Percentiles rank a stretch among this genome's conserved stretches.
Evolutionary conservation across 352 stramenopile species (phyloP).

Genomic region (Globisporangium camurandrum): DNA sequence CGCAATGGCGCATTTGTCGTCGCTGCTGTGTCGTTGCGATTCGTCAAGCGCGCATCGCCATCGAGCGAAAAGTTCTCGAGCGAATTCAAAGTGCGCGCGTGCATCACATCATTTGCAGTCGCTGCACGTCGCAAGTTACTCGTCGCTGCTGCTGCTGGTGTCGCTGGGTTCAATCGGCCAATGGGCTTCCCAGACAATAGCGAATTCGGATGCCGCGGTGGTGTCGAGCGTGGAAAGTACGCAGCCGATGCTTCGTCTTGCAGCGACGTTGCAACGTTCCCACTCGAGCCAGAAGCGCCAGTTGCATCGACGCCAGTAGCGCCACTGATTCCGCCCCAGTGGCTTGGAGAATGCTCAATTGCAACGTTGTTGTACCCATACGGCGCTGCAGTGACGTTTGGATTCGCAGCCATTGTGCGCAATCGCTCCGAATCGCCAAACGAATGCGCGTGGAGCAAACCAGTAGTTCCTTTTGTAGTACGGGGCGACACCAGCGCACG

Average conservation of each 20-base stretch:
- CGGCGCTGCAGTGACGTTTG: constrained; percentile 57
- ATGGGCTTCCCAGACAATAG: constrained; percentile 34
- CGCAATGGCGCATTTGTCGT: background rate
- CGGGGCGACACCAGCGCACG: constrained; percentile 12
- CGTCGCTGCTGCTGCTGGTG: constrained; percentile 11
- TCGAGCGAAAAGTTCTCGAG: constrained; percentile 70
- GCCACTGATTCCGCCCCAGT: constrained; percentile 19
- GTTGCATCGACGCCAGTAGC: constrained; percentile 8
- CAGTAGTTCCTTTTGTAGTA: too few species aligned
- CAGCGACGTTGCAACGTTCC: constrained; percentile 18
- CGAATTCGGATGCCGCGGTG: constrained; percentile 60
- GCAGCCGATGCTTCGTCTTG: constrained; percentile 39
- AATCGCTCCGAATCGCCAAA: constrained; percentile 54
- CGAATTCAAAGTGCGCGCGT: constrained; percentile 31
- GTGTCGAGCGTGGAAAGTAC: constrained; percentile 50
- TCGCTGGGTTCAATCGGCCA: constrained; percentile 21
- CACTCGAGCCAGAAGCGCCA: constrained; percentile 12
- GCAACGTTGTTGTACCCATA: constrained; percentile 76
- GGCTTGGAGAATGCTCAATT: constrained; percentile 33
- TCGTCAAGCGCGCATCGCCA: constrained; percentile 7
- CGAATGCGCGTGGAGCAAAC: constrained; percentile 57
- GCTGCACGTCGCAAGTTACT: too few species aligned
- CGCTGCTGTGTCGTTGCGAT: constrained; percentile 9
- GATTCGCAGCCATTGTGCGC: constrained; percentile 33
- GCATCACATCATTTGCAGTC: too few species aligned